Base-by-base conservation (phyloP, 192 early-diverging fungal species). In the Coemansia sp. region DNA sequence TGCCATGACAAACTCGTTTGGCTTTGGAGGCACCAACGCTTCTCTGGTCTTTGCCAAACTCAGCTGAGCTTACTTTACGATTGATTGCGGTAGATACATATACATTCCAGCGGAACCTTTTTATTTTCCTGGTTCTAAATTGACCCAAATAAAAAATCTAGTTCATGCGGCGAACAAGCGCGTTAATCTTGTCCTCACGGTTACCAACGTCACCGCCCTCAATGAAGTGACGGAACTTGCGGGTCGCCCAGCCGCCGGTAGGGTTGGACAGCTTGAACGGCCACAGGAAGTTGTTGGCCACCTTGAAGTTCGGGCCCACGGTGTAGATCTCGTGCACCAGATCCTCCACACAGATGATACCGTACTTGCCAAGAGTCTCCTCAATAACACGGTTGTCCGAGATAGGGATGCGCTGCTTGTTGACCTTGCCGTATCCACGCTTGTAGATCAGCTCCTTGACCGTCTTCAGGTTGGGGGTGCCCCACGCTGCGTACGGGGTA, bases 391-490 rank as follows among this genome's bases (percentile, higher is more conserved):
- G 71, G 90, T 99, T 99, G 85, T 98, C 96, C 73, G 86, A 83
- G 84, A 99, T 91, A 64, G 96, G 92, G 69, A 97, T 87, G 68
- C 97, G 90, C 86, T 97, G 94, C 85, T 90, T 92, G 89, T 96
- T 87, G 77, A 98, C 88, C 93, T 99, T 99, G 73, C 87, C 96
- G 83, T 94, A 97, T 64, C 94, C 97, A 68, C 97, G 93, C 91
- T 99, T 98, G 94, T 99, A 99, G 87, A 99, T 88, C 54, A 99
- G 85, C 87, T 99, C 97, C 81, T 93, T 93, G 78, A 97, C 90
- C 35, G 94, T 88, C 92, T 99, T 99, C 59, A 95, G 86, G 90
- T 97, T 98, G 81, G 97, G 95, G 66, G 94, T 92, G 69, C 92
- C 91, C 69, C 87, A 91, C 56, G 97, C 89, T 60, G 97, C 88